Conservation (phyloP, 1,284 basidiomycete genomes). For the Naganishia albida region DNA sequence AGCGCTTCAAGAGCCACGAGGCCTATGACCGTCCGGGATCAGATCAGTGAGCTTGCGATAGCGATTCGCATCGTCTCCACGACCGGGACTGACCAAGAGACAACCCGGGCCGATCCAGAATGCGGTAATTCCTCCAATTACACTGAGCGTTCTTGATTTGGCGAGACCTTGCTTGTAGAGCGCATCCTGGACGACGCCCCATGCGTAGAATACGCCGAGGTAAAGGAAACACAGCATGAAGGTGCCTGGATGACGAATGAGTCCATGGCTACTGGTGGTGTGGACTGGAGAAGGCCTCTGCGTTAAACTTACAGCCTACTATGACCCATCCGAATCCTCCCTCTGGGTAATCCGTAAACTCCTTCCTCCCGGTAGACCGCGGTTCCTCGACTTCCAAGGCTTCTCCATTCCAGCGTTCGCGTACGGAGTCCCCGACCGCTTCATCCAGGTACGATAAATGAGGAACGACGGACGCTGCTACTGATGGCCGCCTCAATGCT, state of each 20-base stretch:
- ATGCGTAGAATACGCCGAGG: conserved; percentile 46
- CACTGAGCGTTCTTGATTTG: conserved; percentile 45
- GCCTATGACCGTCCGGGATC: conserved; percentile 16
- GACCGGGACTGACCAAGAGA: conserved; percentile 29
- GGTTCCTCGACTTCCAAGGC: conserved; percentile 16
- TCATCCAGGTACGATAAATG: conserved; percentile 9
- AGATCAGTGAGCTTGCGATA: background rate
- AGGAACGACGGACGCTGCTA: background rate
- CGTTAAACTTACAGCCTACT: conserved; percentile 16
- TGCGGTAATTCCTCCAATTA: conserved; percentile 43
- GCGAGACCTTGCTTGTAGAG: conserved; percentile 43
- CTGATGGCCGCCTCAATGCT: conserved; percentile 6
- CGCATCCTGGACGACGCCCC: conserved; percentile 46
- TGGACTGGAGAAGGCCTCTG: background rate
- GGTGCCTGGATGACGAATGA: conserved; percentile 20
- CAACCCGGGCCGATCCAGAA: conserved; percentile 39
- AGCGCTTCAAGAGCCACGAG: conserved; percentile 28
- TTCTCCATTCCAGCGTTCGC: conserved; percentile 8
- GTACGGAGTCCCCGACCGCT: background rate
- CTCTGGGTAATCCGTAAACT: conserved; percentile 32
- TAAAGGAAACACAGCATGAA: conserved; percentile 37
- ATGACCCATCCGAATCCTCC: conserved; percentile 38
- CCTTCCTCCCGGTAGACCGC: background rate
- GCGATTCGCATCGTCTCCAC: background rate
- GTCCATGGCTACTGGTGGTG: background rate